A percentile compares a stretch with the other conserved stretches of the same genome.
phyloP scores from a whole-genome alignment of 306 rosid genomes.

The Fragaria iinumae region DNA sequence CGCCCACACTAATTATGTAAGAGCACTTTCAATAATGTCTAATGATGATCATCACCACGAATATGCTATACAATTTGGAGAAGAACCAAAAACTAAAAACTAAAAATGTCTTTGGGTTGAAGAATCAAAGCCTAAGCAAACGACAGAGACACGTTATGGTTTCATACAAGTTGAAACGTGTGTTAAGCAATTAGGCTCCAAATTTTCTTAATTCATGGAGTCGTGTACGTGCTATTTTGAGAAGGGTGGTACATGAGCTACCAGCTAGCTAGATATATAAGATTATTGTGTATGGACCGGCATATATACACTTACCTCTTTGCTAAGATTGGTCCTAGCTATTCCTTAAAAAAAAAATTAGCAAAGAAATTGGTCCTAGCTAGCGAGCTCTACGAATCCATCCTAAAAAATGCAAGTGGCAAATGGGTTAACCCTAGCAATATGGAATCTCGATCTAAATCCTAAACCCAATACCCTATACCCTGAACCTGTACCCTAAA shows the following conservation, averaged over 20 bases:
- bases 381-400: neutral
- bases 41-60: no score
- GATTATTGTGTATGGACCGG: neutral
- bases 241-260: neutral
- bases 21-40: no score
- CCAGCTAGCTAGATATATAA: neutral
- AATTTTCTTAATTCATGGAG: neutral
- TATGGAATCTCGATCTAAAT: conserved; percentile 7
- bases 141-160: neutral
- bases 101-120: neutral
- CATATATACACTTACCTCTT: neutral
- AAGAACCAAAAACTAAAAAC: neutral
- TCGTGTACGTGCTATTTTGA: neutral
- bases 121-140: neutral
- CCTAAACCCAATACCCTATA: no score
- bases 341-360: no score
- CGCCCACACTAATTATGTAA: no score
- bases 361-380: no score
- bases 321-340: neutral
- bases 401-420: neutral
- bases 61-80: no score
- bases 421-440: neutral
- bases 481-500: no score
- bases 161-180: neutral
- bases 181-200: neutral